phyloP scores from a whole-genome alignment of 1,284 basidiomycete species.

The Taiwanofungus camphoratus region DNA sequence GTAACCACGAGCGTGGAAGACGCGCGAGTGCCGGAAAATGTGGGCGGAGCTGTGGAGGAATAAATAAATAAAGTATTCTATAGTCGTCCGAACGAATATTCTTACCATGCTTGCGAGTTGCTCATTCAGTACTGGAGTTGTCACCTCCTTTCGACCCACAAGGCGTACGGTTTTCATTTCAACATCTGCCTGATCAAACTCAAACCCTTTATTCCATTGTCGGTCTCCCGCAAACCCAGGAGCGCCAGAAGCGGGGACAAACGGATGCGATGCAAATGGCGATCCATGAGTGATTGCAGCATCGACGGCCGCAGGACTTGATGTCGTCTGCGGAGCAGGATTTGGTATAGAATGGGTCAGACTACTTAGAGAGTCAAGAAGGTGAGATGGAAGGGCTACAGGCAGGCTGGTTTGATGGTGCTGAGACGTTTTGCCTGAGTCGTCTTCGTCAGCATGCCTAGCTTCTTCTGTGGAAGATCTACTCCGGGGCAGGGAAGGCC shows the following conservation, averaged over 20 bases:
- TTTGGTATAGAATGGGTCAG: background rate
- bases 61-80: background rate
- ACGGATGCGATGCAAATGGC: constrained; percentile 55
- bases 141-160: constrained; percentile 43
- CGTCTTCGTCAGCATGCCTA: background rate
- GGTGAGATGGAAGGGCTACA: constrained; percentile 20
- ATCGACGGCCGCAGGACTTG: constrained; percentile 5
- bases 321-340: background rate
- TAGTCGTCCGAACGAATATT: constrained; percentile 7
- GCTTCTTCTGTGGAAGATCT: constrained; percentile 3
- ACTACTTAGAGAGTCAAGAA: constrained; percentile 10
- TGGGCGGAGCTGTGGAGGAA: constrained; percentile 50
- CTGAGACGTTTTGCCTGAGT: background rate
- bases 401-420: constrained; percentile 21
- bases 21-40: constrained; percentile 78
- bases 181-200: constrained; percentile 25
- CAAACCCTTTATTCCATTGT: constrained; percentile 32
- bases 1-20: constrained; percentile 75
- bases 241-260: constrained; percentile 66
- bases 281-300: constrained; percentile 37
- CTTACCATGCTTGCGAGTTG: constrained; percentile 58
- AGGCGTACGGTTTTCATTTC: constrained; percentile 36
- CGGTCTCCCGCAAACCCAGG: constrained; percentile 64
- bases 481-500: constrained; percentile 39
- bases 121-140: constrained; percentile 47